Evolutionary conservation across 257 asterid genomes (phyloP), one percentile per base, ranked within the genome.

Genomic region (Prunella vulgaris): DNA sequence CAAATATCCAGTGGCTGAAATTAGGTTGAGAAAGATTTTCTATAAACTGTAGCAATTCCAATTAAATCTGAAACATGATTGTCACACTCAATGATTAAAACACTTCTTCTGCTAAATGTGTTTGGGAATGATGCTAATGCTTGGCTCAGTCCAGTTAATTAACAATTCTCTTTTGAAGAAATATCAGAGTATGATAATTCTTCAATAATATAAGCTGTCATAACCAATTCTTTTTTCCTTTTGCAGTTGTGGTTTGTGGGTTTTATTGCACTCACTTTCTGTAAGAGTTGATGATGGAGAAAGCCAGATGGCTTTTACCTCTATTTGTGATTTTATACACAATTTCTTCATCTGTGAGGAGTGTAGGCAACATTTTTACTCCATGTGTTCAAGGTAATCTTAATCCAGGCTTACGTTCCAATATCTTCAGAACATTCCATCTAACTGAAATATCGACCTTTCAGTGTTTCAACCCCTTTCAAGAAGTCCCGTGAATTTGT

Each of bases 171-270:
- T 7, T 1, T 35, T 35, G 42, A 35, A 35, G 12, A 35, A 61
- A 22, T 48, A 66, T 66, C 42, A 20, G 40, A 53, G 15, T 68
- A 68, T 28, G 76, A 56, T 53, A 67, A 63, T 74, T n/a, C 42
- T 42, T 69, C 54, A 59, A 12, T 56, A 58, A n/a, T 71, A 10
- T 44, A 72, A 18, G 60, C 38, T 32, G 22, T 64, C 73, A 14
- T 67, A 30, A 40, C 74, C 49, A 49, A 69, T 62, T 7, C 28
- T 33, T 65, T 69, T 38, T 77, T 69, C 46, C 70, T 56, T 64
- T 70, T 80, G 84, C 96, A 93, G 97, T 80, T 94, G 98, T 60
- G 98, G 99, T 21, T 79, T 94, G 80, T 94, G 99, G 98, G 85
- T 94, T 72, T 75, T 91, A 54, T 71, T 91, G 74, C 99, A 94